Conservation (phyloP, 75 land plant species). For the Cryptomeria japonica region DNA sequence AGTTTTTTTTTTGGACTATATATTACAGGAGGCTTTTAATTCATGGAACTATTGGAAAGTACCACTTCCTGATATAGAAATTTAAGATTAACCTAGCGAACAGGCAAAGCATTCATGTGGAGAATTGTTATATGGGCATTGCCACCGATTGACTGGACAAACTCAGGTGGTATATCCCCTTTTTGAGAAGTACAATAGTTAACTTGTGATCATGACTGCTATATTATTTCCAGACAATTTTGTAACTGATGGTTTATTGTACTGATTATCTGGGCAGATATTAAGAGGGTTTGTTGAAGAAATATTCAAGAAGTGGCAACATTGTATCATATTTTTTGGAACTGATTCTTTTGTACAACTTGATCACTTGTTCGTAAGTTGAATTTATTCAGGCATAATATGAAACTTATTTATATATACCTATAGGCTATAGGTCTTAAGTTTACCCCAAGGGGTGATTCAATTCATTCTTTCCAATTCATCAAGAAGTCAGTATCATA, state of each 20-base stretch:
- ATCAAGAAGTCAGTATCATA: neutral
- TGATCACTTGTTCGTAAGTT: neutral
- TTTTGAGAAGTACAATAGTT: neutral
- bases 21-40: conserved; percentile 83
- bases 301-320: neutral
- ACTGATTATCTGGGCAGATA: conserved; percentile 5
- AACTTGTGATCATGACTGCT: neutral
- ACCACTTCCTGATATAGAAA: conserved; percentile 66
- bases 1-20: neutral
- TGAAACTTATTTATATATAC: neutral
- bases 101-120: neutral
- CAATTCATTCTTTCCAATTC: conserved; percentile 13
- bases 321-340: neutral
- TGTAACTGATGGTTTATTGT: neutral
- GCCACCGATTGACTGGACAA: neutral
- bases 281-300: neutral
- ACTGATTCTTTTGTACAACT: neutral
- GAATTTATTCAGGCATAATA: neutral
- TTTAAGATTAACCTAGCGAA: neutral
- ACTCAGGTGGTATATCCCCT: neutral
- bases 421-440: neutral
- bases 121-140: neutral
- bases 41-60: conserved; percentile 86
- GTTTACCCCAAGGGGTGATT: neutral
- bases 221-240: neutral